Evolutionary conservation across 2,329 filamentous ascomycete species (phyloP), one percentile per base, ranked within the genome.

Genomic region (Aulographum hederae): DNA sequence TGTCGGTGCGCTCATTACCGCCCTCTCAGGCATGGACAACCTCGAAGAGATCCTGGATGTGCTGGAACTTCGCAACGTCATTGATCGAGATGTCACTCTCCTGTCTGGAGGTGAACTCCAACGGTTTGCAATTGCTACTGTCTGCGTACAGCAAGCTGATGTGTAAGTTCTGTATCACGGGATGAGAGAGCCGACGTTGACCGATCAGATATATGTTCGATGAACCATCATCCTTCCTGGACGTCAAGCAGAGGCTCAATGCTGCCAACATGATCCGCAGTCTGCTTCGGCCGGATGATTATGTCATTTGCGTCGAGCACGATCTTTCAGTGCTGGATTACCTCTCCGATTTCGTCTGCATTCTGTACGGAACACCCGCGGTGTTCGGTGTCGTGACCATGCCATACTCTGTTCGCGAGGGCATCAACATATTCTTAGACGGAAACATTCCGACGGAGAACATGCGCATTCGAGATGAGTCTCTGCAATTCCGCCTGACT

Each of bases 141-240:
- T 93, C 39, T 93, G 85, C 48, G 85, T 95, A 15, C 86, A 95
- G 55, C 74, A 92, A 48, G 86, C 86, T 43, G 89, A 98, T 54
- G 51, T 55, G 20, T n/a, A n/a, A n/a, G n/a, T n/a, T n/a, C n/a
- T n/a, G n/a, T n/a, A n/a, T n/a, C n/a, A n/a, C n/a, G n/a, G n/a
- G 6, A 32, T 34, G 31, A 38, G 41, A 26, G 42, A 36, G 26
- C 12, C 18, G 12, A 18, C n/a, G 2, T n/a, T n/a, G n/a, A n/a
- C 42, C 70, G 61, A 8, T n/a, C n/a, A n/a, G n/a, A n/a, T 98
- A 98, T 67, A 95, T 98, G 89, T 98, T 98, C 48, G 89, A 98
- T 57, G 89, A 98, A 63, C 91, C 91, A 13, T 95, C 86, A 26
- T 98, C 89, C 23, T 98, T 94, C 58, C 71, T 98, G 36, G 91